These are phyloP conservation scores for Alloteropsis semialata DNA, from an alignment of 176 grass and related monocot species.

Conservation along the genomic window DNA sequence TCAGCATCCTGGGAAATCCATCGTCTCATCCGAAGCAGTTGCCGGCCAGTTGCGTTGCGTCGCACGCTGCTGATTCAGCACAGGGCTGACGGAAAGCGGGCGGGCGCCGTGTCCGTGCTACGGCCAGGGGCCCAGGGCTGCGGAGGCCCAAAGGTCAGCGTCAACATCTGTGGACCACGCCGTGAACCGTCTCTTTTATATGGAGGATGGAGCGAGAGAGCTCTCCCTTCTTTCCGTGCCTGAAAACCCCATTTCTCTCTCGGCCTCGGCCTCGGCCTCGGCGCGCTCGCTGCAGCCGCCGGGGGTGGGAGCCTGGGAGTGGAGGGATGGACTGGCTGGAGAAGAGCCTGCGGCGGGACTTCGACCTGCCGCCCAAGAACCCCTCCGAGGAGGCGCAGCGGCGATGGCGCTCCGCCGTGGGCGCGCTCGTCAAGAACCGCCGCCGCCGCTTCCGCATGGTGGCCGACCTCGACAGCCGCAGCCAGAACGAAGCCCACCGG, in stretches of 20 bases:
- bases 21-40: too few relatives aligned
- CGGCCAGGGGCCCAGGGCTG: too few relatives aligned
- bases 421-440: slow-evolving; percentile 54
- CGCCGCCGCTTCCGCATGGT: slow-evolving; percentile 85
- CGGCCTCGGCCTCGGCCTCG: not conserved
- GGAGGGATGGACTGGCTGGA: slow-evolving; percentile 36
- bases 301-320: not conserved
- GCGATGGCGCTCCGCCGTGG: slow-evolving; percentile 69
- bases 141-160: too few relatives aligned
- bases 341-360: slow-evolving; percentile 51
- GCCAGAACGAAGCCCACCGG: slow-evolving; percentile 38
- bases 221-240: too few relatives aligned
- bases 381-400: slow-evolving; percentile 68
- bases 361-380: slow-evolving; percentile 73
- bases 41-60: too few relatives aligned
- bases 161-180: too few relatives aligned
- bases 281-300: not conserved
- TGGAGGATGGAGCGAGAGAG: too few relatives aligned
- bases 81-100: too few relatives aligned
- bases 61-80: too few relatives aligned
- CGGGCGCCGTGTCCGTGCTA: too few relatives aligned
- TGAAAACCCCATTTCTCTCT: not conserved
- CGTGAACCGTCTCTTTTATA: too few relatives aligned
- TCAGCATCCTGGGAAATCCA: too few relatives aligned
- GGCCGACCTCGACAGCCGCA: slow-evolving; percentile 65